Evolutionary conservation across 768 basidiomycete species (phyloP), one percentile per base, ranked within the genome.

Genomic region (Rhizopogon salebrosus): DNA sequence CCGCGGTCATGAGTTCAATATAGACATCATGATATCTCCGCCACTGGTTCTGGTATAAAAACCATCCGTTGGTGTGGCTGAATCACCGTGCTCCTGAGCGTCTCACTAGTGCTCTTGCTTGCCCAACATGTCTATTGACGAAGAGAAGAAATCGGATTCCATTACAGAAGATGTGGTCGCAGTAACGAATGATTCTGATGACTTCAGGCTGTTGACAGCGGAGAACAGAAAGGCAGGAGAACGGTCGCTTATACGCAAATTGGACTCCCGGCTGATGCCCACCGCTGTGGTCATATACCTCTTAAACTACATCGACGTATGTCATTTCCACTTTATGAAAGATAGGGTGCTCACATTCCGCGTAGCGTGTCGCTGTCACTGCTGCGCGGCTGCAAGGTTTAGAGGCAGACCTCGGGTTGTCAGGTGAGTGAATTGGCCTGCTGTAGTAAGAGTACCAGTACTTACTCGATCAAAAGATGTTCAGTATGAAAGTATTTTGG

Each of bases 401-500:
- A 23, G 67, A 72, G 55, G 36, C 61, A 20, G 76, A 77, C 54
- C 60, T 77, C 3, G 51, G 62, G n/a, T 52, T 75, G 13, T 60
- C 54, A 20, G 67, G 74, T 71, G 38, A 40, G 56, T 40, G 5
- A 13, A 38, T 14, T 16, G 9, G 10, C 7, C 45, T 3, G 3
- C 8, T 5, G 13, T 52, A 13, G 34, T 7, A 3, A n/a, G n/a
- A n/a, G n/a, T n/a, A n/a, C 35, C 22, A 27, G 35, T 29, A 10
- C 16, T 39, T 49, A 53, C 31, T 13, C 5, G 11, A 31, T 26
- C 22, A 14, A 23, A 9, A 82, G 81, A 77, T 52, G 63, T 81
- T 14, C 75, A 82, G 59, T 83, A 83, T 58, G 69, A 71, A 22
- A 76, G 76, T 3, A 67, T 81, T 22, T 64, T 83, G 13, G 80